A percentile compares a stretch with the other conserved stretches of the same genome.
These are phyloP conservation scores for Fusarium haematococcum DNA, from an alignment of 2,329 filamentous ascomycete species.

Conservation along the genomic window DNA sequence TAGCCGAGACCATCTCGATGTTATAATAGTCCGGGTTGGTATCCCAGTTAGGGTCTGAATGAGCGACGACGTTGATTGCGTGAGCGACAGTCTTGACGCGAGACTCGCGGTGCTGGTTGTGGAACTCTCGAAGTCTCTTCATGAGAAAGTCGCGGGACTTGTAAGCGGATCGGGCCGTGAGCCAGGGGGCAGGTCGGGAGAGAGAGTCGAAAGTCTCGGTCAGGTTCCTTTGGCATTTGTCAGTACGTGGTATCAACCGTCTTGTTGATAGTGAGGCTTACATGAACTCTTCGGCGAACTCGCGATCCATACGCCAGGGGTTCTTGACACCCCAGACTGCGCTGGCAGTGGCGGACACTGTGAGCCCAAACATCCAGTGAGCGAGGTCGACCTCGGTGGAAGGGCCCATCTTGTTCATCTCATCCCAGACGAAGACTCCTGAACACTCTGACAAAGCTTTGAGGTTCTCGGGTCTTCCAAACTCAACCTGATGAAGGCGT, in stretches of 20 bases:
- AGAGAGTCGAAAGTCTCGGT: constrained; percentile 47
- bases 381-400: constrained; percentile 39
- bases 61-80: constrained; percentile 47
- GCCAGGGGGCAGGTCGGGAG: constrained; percentile 38
- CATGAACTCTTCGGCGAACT: constrained; percentile 49
- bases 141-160: constrained; percentile 44
- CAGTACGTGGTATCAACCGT: not conserved
- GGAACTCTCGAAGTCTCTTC: constrained; percentile 41
- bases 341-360: constrained; percentile 47
- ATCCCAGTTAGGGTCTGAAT: constrained; percentile 46
- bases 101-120: constrained; percentile 39
- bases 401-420: constrained; percentile 34
- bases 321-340: constrained; percentile 48
- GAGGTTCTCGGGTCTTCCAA: constrained; percentile 40
- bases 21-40: constrained; percentile 48
- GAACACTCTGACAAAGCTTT: constrained; percentile 39
- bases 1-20: constrained; percentile 48
- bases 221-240: constrained; percentile 37
- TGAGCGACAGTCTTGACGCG: constrained; percentile 43
- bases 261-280: not conserved
- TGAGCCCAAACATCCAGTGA: constrained; percentile 46
- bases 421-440: constrained; percentile 30
- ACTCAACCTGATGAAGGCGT: constrained; percentile 44
- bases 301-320: constrained; percentile 46
- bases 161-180: constrained; percentile 45